A percentile compares a stretch with the other conserved stretches of the same genome.
Evolutionary conservation across 352 stramenopile species (phyloP).

Genomic region (Phytophthora sp.): DNA sequence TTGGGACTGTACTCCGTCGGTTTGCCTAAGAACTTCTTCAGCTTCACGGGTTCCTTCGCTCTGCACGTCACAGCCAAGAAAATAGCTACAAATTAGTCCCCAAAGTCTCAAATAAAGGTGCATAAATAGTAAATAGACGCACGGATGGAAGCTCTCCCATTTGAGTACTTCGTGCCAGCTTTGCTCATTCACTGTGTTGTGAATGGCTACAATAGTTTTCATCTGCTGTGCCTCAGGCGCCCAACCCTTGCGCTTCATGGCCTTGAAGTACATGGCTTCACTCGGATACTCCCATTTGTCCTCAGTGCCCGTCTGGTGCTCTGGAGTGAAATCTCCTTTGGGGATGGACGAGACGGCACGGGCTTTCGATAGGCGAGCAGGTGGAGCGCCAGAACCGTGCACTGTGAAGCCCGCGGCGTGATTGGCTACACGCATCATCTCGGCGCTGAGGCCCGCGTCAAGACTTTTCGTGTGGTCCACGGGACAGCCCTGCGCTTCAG

Average conservation of each 20-base stretch:
- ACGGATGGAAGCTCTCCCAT: conserved; percentile 88
- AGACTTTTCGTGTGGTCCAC: conserved; percentile 21
- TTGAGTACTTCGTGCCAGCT: conserved; percentile 94
- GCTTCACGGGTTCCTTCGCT: conserved; percentile 68
- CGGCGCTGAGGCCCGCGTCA: conserved; percentile 64
- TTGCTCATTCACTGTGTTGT: conserved; percentile 98
- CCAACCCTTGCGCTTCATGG: conserved; percentile 97
- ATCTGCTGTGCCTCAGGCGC: conserved; percentile 92
- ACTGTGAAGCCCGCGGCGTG: conserved; percentile 50
- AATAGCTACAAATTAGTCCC: background rate
- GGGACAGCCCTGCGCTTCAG: conserved; percentile 17
- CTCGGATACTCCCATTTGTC: conserved; percentile 96
- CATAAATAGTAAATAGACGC: conserved; percentile 10
- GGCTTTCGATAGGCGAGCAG: conserved; percentile 63
- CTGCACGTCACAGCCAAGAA: conserved; percentile 32
- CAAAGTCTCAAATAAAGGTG: background rate
- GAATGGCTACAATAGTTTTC: conserved; percentile 96
- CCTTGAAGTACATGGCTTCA: conserved; percentile 98
- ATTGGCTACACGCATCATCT: conserved; percentile 64
- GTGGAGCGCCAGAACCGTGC: conserved; percentile 22
- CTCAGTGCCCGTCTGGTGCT: conserved; percentile 58
- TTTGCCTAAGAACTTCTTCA: conserved; percentile 95
- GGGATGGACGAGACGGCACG: conserved; percentile 95
- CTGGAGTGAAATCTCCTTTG: conserved; percentile 87
- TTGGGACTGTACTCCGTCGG: conserved; percentile 96